Evolutionary conservation across 768 basidiomycete species (phyloP), one percentile per base, ranked within the genome.

Genomic region (Lanmaoa pseudosensibilis): DNA sequence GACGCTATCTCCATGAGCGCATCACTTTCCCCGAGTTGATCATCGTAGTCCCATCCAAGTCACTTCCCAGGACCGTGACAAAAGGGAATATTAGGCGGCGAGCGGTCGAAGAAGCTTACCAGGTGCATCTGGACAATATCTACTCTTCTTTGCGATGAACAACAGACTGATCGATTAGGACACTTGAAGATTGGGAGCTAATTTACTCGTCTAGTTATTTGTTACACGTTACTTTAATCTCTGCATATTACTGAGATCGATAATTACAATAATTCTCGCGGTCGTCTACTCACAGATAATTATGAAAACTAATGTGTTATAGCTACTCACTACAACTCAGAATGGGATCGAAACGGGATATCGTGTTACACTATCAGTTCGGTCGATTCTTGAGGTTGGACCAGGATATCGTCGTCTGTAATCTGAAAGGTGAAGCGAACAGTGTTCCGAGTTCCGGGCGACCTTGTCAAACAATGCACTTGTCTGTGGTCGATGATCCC

Each of bases 21-120:
- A 86, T 92, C 74, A 80, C 78, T 5, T 81, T 78, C 8, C 62
- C 81, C 5, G 78, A 85, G 47, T 81, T 88, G 79, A 80, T 92
- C 55, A 72, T 91, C 57, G 73, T 91, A 41, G 88, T 90, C 18
- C 77, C 83, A 27, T 74, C 76, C 41, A 78, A 80, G n/a, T 81
- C 86, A 2, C 79, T 92, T 41, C 90, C 90, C 38, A 78, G 90
- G 60, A 92, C 90, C 0, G 84, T 83, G 19, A 90, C 90, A 13
- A 92, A 92, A 74, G 89, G 90, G 30, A 92, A 91, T 65, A 86
- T 92, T 60, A 84, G 90, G 48, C 81, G 90, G 44, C 82, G 78
- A 61, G 88, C 87, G 13, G 87, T 90, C 21, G 90, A 92, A 72
- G 86, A 87, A 59, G 62, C 75, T 25, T 88, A 81, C 75, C 77